Conservation (phyloP, 345 rosid species). For the Eucalyptus regnans region DNA sequence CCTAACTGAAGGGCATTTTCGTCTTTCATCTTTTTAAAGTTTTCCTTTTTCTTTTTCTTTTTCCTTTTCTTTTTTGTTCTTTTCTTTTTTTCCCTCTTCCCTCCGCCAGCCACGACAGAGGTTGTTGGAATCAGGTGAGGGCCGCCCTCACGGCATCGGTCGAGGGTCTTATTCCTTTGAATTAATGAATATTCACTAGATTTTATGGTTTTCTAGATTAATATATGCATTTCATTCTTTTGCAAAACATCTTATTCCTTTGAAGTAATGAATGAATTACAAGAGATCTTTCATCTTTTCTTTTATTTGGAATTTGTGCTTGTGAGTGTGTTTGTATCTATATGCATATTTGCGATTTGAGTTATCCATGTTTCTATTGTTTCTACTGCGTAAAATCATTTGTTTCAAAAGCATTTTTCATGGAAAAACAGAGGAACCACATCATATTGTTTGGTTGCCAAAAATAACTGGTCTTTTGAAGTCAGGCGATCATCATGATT, state of each 20-base stretch:
- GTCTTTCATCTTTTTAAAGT: rapidly evolving
- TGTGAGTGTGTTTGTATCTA: not conserved
- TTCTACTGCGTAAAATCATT: not conserved
- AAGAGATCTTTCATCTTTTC: not conserved
- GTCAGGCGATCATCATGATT: not conserved
- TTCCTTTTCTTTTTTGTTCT: no score
- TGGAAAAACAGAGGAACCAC: not conserved
- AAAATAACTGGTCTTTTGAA: not conserved
- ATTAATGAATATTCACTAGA: no score
- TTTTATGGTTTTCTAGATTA: no score
- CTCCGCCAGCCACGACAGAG: rapidly evolving
- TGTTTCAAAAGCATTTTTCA: not conserved
- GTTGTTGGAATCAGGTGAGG: not conserved
- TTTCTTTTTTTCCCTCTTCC: not conserved
- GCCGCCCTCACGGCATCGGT: not conserved
- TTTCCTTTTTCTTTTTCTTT: no score
- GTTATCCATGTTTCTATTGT: not conserved
- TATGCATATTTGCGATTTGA: not conserved
- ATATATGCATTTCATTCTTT: no score
- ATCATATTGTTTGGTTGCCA: not conserved
- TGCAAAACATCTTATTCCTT: not conserved
- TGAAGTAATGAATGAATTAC: no score
- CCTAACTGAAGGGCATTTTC: rapidly evolving
- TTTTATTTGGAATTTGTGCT: not conserved
- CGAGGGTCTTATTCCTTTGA: not conserved